A percentile compares a stretch with the other conserved stretches of the same genome.
Conservation (phyloP, 768 basidiomycete genomes). For the Arthromyces matolae region DNA sequence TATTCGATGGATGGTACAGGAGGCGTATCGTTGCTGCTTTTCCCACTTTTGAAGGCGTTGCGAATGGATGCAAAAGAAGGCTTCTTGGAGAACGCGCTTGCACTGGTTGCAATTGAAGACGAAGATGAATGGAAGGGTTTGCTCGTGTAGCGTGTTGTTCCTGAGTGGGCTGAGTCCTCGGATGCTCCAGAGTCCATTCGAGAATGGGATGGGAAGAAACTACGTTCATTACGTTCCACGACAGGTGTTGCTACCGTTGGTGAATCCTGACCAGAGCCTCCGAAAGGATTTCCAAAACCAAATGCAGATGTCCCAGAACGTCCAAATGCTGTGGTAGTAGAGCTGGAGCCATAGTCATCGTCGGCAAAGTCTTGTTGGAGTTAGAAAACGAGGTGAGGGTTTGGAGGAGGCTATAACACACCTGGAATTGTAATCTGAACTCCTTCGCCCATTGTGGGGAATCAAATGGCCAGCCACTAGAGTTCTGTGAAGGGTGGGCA, state of each 20-base stretch:
- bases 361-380: constrained; percentile 67
- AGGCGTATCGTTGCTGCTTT: constrained; percentile 55
- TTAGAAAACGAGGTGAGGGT: constrained; percentile 9
- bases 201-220: constrained; percentile 63
- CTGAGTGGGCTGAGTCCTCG: constrained; percentile 68
- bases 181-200: constrained; percentile 79
- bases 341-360: constrained; percentile 56
- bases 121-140: constrained; percentile 71
- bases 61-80: constrained; percentile 83
- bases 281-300: constrained; percentile 41
- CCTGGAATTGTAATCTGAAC: constrained; percentile 69
- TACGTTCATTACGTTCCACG: constrained; percentile 48
- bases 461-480: constrained; percentile 19
- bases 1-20: constrained; percentile 75
- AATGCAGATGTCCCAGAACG: constrained; percentile 44
- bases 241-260: constrained; percentile 58
- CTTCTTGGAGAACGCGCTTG: constrained; percentile 71
- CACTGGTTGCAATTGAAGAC: constrained; percentile 58
- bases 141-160: constrained; percentile 45
- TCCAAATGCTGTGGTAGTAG: constrained; percentile 68
- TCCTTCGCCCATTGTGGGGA: constrained; percentile 37
- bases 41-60: constrained; percentile 79
- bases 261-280: constrained; percentile 58
- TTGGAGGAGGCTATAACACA: constrained; percentile 23
- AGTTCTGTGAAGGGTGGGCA: constrained; percentile 14